A percentile compares a stretch with the other conserved stretches of the same genome.
Evolutionary conservation across 345 rosid genomes (phyloP).

Genomic region (Linum tenue): DNA sequence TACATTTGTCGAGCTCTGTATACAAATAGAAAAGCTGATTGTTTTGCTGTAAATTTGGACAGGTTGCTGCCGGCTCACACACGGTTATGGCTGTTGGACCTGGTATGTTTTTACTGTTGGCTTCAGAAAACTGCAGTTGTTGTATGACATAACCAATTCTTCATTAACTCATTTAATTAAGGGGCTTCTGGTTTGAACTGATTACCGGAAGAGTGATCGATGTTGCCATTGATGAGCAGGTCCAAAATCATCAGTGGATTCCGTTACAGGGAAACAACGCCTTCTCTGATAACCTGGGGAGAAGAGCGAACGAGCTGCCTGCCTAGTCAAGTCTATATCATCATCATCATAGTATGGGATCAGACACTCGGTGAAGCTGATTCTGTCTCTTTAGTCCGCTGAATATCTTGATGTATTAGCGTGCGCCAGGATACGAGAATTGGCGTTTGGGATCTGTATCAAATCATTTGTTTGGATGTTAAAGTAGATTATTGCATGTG

Average conservation of each 20-base stretch:
- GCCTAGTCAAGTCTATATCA: too few relatives aligned
- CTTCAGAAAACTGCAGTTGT: background rate
- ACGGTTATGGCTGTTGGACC: constrained; percentile 90
- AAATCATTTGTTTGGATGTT: too few relatives aligned
- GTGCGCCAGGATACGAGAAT: too few relatives aligned
- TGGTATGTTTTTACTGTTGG: constrained; percentile 31
- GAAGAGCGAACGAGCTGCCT: too few relatives aligned
- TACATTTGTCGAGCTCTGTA: too few relatives aligned
- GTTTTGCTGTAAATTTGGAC: constrained; percentile 9
- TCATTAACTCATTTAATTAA: background rate
- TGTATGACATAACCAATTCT: background rate
- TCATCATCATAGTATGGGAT: too few relatives aligned
- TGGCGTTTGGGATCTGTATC: too few relatives aligned
- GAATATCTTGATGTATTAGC: too few relatives aligned
- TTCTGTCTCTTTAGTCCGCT: too few relatives aligned
- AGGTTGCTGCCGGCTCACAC: constrained; percentile 82
- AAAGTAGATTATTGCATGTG: too few relatives aligned
- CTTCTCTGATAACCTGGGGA: constrained; percentile 35
- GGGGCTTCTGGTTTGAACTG: background rate
- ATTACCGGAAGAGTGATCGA: background rate
- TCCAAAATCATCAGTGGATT: constrained; percentile 52
- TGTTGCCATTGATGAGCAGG: constrained; percentile 33
- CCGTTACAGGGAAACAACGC: constrained; percentile 59
- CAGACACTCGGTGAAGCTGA: too few relatives aligned
- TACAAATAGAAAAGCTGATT: background rate